Percentiles rank a stretch among this genome's conserved stretches.
Evolutionary conservation across 257 asterid genomes (phyloP).

Genomic region (Solanum etuberosum): DNA sequence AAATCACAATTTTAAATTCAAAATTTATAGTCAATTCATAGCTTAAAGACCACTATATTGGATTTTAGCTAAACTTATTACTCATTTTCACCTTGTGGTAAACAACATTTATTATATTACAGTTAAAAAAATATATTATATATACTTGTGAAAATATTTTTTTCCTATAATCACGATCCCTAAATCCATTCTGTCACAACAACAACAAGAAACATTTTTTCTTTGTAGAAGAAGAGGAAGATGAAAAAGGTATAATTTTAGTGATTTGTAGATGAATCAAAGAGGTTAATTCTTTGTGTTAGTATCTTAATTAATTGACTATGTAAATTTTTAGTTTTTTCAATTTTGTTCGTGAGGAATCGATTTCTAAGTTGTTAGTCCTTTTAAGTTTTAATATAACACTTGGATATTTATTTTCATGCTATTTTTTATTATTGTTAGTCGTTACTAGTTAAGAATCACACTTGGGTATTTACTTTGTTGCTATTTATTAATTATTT

Average conservation of each 20-base stretch:
- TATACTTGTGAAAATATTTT: background rate
- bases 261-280: background rate
- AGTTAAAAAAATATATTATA: too few relatives aligned
- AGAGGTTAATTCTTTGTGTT: background rate
- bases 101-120: too few relatives aligned
- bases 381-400: background rate
- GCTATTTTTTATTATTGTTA: background rate
- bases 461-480: background rate
- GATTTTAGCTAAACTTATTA: too few relatives aligned
- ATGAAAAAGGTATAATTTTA: background rate
- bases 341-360: background rate
- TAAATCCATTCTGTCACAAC: background rate
- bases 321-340: too few relatives aligned
- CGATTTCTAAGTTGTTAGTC: background rate
- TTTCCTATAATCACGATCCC: background rate
- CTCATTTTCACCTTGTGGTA: background rate
- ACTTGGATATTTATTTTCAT: background rate
- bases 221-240: background rate
- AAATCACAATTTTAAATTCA: too few relatives aligned
- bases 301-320: background rate
- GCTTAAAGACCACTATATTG: background rate
- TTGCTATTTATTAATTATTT: background rate
- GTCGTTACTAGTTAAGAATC: background rate
- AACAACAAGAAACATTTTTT: background rate
- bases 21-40: background rate